A percentile compares a stretch with the other conserved stretches of the same genome.
These are phyloP conservation scores for Thymus quinquecostatus DNA, from an alignment of 257 asterid genomes.

Conservation along the genomic window DNA sequence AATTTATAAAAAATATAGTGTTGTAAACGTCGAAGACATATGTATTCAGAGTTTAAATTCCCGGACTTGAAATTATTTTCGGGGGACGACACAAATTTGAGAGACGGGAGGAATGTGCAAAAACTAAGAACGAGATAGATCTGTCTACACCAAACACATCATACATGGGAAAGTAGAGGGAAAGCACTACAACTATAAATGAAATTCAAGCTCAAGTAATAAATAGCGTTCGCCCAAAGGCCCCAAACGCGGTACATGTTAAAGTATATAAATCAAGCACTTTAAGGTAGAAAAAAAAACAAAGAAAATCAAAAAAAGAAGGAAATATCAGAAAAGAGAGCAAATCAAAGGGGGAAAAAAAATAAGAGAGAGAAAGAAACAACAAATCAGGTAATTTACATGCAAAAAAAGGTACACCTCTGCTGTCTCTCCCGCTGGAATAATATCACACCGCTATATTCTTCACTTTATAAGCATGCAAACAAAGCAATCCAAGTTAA, in stretches of 20 bases:
- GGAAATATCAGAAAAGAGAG: neutral
- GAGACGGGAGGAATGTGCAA: too few relatives aligned
- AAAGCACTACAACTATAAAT: neutral
- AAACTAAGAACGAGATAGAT: too few relatives aligned
- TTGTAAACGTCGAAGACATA: too few relatives aligned
- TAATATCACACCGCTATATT: slow-evolving; percentile 26
- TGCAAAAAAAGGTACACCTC: slow-evolving; percentile 34
- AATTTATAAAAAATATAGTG: too few relatives aligned
- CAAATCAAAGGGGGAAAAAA: slow-evolving; percentile 1
- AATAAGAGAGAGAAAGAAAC: slow-evolving; percentile 1
- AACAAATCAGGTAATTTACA: slow-evolving; percentile 34
- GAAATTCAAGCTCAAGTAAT: slow-evolving; percentile 7
- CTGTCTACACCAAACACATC: too few relatives aligned
- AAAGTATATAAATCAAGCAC: slow-evolving; percentile 34
- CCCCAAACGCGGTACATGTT: slow-evolving; percentile 27
- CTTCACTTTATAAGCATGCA: slow-evolving; percentile 29
- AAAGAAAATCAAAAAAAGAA: neutral
- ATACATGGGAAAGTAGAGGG: neutral
- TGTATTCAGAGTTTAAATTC: too few relatives aligned
- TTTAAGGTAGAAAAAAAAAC: slow-evolving; percentile 13
- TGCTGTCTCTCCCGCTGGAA: slow-evolving; percentile 34
- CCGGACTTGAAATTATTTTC: too few relatives aligned
- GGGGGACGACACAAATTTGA: too few relatives aligned
- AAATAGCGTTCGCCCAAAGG: slow-evolving; percentile 21
- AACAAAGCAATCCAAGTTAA: slow-evolving; percentile 30